Conservation (phyloP, 306 rosid species). For the Abrus pulchellus region DNA sequence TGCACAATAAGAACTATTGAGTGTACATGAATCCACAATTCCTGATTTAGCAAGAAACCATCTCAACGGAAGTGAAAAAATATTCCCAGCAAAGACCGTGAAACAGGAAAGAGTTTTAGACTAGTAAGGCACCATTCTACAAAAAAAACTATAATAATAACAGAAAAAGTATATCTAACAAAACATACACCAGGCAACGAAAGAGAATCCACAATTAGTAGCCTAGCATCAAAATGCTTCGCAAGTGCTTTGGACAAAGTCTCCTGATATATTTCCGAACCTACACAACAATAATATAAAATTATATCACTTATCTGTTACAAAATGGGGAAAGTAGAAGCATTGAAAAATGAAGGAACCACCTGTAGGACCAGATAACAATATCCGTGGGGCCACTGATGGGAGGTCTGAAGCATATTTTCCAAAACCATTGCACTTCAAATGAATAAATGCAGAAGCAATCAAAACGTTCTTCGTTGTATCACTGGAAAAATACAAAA, state of each 20-base stretch:
- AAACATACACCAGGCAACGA: slow-evolving; percentile 86
- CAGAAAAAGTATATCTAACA: slow-evolving; percentile 33
- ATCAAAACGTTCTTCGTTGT: slow-evolving; percentile 81
- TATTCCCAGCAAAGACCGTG: slow-evolving; percentile 20
- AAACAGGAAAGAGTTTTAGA: background rate
- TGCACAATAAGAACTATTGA: slow-evolving; percentile 36
- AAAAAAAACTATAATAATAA: slow-evolving; percentile 13
- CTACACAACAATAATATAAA: slow-evolving; percentile 56
- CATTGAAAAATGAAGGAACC: slow-evolving; percentile 24
- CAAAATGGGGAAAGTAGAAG: slow-evolving; percentile 22
- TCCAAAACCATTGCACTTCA: slow-evolving; percentile 76
- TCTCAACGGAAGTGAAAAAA: slow-evolving; percentile 41
- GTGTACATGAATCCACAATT: background rate
- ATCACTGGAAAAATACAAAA: slow-evolving; percentile 71
- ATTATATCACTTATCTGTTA: slow-evolving; percentile 29
- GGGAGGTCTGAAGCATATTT: slow-evolving; percentile 81
- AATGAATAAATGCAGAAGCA: slow-evolving; percentile 79
- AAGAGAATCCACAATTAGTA: slow-evolving; percentile 87
- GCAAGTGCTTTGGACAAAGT: slow-evolving; percentile 93
- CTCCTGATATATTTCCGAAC: slow-evolving; percentile 98
- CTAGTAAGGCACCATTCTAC: slow-evolving; percentile 10
- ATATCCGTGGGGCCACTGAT: slow-evolving; percentile 77
- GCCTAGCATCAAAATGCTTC: slow-evolving; percentile 78
- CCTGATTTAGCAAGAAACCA: slow-evolving; percentile 39
- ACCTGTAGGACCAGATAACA: slow-evolving; percentile 98